These are phyloP conservation scores for Tolypocladium pustulatum DNA, from an alignment of 2,329 filamentous ascomycete genomes.

Conservation along the genomic window DNA sequence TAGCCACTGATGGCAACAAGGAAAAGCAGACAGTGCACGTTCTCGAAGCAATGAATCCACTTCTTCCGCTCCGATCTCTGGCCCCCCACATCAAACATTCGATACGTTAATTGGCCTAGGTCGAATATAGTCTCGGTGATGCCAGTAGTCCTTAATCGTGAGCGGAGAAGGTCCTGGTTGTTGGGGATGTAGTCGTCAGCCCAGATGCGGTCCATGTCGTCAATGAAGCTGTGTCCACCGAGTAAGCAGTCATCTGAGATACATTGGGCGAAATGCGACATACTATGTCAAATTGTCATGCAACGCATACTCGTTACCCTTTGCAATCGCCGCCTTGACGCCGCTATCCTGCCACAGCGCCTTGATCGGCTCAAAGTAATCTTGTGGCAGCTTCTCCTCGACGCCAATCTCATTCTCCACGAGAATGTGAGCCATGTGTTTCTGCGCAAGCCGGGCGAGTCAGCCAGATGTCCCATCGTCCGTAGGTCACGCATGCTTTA, in stretches of 20 bases:
- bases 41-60: constrained; percentile 99
- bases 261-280: constrained; percentile 20
- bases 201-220: constrained; percentile 84
- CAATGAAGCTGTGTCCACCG: constrained; percentile 64
- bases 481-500: background rate
- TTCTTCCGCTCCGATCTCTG: constrained; percentile 96
- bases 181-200: constrained; percentile 89
- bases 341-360: constrained; percentile 74
- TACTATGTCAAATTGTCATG: constrained; percentile 95
- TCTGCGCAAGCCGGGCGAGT: constrained; percentile 37
- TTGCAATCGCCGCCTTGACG: constrained; percentile 77
- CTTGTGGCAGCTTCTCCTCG: constrained; percentile 67
- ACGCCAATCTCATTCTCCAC: constrained; percentile 73
- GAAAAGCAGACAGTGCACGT: constrained; percentile 94
- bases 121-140: constrained; percentile 96
- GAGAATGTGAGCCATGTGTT: constrained; percentile 66
- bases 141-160: constrained; percentile 95
- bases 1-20: constrained; percentile 95
- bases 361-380: constrained; percentile 74
- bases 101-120: constrained; percentile 86
- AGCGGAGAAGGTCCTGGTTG: constrained; percentile 88
- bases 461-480: constrained; percentile 22
- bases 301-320: constrained; percentile 92
- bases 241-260: background rate
- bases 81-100: constrained; percentile 96